phyloP scores from a whole-genome alignment of 2,329 filamentous ascomycete genomes.

The Lecanicillium sp. region DNA sequence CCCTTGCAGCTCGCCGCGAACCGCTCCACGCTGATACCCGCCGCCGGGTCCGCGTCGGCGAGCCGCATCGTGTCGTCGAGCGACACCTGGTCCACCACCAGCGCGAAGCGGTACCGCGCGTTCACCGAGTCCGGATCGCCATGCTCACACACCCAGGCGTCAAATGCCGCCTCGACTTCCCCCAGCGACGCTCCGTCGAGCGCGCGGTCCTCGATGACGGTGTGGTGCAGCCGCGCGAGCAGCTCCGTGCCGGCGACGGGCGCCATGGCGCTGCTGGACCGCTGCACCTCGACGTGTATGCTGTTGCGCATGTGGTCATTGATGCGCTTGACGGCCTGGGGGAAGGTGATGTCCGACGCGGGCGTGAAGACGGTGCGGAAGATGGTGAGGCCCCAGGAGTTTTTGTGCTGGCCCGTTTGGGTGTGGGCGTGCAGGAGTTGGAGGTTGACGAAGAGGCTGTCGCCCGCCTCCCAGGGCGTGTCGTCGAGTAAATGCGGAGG shows the following conservation, averaged over 20 bases:
- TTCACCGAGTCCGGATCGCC: not conserved
- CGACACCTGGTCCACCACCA: not conserved
- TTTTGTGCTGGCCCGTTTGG: too few relatives aligned
- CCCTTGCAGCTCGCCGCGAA: too few relatives aligned
- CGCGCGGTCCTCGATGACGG: not conserved
- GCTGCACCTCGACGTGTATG: too few relatives aligned
- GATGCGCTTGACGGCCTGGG: not conserved
- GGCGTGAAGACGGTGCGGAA: not conserved
- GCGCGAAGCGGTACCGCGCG: not conserved
- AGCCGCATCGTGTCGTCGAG: too few relatives aligned
- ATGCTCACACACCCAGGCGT: not conserved
- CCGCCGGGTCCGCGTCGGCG: too few relatives aligned
- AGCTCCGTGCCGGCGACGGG: not conserved
- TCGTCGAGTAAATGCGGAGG: too few relatives aligned
- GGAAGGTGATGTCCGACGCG: not conserved
- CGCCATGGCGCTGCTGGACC: too few relatives aligned
- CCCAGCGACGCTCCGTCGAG: not conserved
- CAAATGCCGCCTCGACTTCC: not conserved
- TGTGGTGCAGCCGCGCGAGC: not conserved
- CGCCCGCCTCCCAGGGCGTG: too few relatives aligned
- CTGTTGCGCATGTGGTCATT: not conserved
- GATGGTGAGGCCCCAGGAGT: constrained; percentile 1
- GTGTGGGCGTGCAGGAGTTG: too few relatives aligned
- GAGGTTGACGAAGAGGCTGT: too few relatives aligned
- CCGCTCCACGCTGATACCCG: too few relatives aligned